phyloP scores from a whole-genome alignment of 2,329 filamentous ascomycete genomes.

The Fusarium nanum region DNA sequence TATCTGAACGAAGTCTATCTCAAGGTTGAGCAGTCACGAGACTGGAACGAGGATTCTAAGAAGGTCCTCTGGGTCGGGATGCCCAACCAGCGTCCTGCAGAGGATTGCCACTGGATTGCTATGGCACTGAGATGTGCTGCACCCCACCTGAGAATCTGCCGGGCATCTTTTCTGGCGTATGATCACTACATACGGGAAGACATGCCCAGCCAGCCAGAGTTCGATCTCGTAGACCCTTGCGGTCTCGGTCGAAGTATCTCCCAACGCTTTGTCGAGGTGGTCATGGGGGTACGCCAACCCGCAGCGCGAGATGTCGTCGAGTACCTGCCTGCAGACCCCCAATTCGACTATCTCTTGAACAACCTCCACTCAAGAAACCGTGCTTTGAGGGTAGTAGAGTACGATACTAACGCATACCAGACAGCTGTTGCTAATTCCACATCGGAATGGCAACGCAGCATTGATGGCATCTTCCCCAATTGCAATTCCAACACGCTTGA shows the following conservation, averaged over 20 bases:
- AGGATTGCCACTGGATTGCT: constrained; percentile 57
- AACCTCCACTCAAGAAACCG: constrained; percentile 45
- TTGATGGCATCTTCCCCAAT: constrained; percentile 59
- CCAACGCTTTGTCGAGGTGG: constrained; percentile 61
- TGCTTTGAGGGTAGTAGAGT: constrained; percentile 48
- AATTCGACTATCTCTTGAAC: constrained; percentile 43
- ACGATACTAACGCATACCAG: constrained; percentile 54
- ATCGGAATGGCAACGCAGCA: constrained; percentile 56
- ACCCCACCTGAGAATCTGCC: constrained; percentile 55
- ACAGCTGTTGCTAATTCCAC: constrained; percentile 55
- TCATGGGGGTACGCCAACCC: constrained; percentile 55
- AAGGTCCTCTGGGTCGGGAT: constrained; percentile 59
- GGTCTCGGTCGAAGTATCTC: constrained; percentile 55
- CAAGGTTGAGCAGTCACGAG: constrained; percentile 54
- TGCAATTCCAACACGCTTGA: constrained; percentile 58
- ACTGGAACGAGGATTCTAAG: constrained; percentile 50
- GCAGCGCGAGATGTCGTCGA: constrained; percentile 49
- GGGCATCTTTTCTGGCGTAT: constrained; percentile 59
- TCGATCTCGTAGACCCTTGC: constrained; percentile 58
- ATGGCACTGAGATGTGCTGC: constrained; percentile 53
- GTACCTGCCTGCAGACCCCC: constrained; percentile 49
- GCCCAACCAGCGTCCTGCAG: constrained; percentile 55
- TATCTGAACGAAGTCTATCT: constrained; percentile 60
- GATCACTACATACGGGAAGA: constrained; percentile 55
- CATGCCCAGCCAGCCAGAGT: constrained; percentile 45